phyloP scores from a whole-genome alignment of 108 stramenopile species.

The Cyclostephanos invisitatus region DNA sequence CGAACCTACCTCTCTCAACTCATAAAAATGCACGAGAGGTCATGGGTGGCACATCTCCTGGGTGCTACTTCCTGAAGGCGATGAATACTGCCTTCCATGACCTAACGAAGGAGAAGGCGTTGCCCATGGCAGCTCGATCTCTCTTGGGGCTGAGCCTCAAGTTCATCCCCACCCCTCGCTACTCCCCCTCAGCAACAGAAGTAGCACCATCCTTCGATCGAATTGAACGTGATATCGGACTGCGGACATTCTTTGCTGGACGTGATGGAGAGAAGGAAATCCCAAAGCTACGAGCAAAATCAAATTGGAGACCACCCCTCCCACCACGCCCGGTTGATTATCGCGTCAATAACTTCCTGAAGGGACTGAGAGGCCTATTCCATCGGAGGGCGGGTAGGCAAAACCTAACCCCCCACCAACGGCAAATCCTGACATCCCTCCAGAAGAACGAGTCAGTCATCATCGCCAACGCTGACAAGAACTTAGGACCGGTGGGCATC shows the following conservation, averaged over 20 bases:
- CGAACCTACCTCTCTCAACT: conserved; percentile 10
- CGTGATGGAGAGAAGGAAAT: background rate
- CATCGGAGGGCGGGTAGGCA: background rate
- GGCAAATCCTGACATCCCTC: no score
- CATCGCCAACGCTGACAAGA: no score
- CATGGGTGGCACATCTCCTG: background rate
- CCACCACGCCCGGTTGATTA: conserved; percentile 8
- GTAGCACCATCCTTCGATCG: background rate
- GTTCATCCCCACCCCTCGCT: conserved; percentile 28
- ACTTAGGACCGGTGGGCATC: no score
- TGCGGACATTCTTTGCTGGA: conserved; percentile 14
- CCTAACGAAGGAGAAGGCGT: conserved; percentile 4
- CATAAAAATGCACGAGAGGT: conserved; percentile 10
- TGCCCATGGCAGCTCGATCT: background rate
- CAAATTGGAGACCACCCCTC: conserved; percentile 6
- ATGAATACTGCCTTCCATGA: conserved; percentile 29
- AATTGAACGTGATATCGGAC: conserved; percentile 11
- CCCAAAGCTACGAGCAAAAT: conserved; percentile 13
- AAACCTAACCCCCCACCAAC: conserved; percentile 2
- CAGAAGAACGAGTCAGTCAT: no score
- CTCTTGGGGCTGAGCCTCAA: conserved; percentile 23
- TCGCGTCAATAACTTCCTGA: background rate
- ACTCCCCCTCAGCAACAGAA: background rate
- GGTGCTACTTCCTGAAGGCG: conserved; percentile 7
- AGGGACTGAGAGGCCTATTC: background rate